A percentile compares a stretch with the other conserved stretches of the same genome.
These are phyloP conservation scores for Craterostigma plantagineum DNA, from an alignment of 257 asterid species.

Conservation along the genomic window DNA sequence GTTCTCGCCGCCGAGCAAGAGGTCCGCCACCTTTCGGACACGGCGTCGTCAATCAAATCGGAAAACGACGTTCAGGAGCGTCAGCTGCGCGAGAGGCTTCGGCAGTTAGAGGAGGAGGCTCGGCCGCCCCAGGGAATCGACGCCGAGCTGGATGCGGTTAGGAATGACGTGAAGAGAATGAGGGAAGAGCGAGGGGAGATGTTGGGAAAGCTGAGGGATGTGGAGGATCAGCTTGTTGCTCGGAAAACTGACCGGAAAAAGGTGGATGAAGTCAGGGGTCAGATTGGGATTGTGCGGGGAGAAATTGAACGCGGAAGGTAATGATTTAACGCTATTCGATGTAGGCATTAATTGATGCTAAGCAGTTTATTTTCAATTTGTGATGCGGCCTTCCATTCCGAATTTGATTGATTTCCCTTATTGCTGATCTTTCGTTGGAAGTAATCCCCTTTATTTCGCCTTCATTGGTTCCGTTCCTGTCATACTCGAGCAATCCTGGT, in stretches of 20 bases:
- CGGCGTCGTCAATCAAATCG: conserved; percentile 41
- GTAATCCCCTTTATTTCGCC: too few relatives aligned
- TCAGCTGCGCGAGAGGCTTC: conserved; percentile 41
- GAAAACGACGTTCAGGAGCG: conserved; percentile 60
- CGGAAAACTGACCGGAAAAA: conserved; percentile 20
- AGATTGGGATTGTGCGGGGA: conserved; percentile 26
- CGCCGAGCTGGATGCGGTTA: conserved; percentile 31
- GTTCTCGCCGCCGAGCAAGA: conserved; percentile 38
- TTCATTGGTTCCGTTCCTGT: too few relatives aligned
- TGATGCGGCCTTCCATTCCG: not conserved
- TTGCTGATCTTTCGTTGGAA: too few relatives aligned
- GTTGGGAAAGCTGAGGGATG: conserved; percentile 21
- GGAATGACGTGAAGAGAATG: conserved; percentile 27
- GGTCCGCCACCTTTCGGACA: conserved; percentile 38
- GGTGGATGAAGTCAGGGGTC: conserved; percentile 27
- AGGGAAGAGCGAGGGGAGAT: conserved; percentile 30
- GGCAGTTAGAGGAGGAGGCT: conserved; percentile 44
- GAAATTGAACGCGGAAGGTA: conserved; percentile 77
- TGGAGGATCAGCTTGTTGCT: conserved; percentile 25
- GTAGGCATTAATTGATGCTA: not conserved
- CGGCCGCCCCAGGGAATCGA: conserved; percentile 18
- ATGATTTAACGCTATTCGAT: conserved; percentile 1
- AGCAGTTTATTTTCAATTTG: not conserved
- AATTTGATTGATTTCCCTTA: too few relatives aligned
- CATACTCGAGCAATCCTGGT: too few relatives aligned